Base-by-base conservation (phyloP, 2,329 filamentous ascomycete genomes). In the Verruconis gallopava region DNA sequence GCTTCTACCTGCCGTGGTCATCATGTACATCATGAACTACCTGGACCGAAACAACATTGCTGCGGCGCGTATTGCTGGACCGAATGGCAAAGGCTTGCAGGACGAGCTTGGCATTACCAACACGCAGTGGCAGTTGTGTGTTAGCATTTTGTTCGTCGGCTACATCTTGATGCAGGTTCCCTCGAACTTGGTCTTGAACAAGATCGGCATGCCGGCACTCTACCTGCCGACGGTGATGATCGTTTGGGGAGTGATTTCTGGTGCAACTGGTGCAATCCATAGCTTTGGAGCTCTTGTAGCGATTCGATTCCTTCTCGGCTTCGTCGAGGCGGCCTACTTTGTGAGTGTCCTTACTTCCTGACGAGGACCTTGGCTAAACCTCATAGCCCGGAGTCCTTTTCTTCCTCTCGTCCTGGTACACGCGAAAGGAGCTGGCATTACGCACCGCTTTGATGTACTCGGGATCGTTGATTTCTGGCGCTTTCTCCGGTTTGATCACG, bases 31-130 rank as follows among this genome's bases (percentile, higher is more conserved):
- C 18, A 42, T 42, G 40, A 46, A 43, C 43, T 56, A 52, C 38
- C 64, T 76, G 35, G 76, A 80, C 51, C 65, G 76, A 25, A 79
- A 79, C 55, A 79, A 81, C 56, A 80, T 82, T 47, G 77, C 77
- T 2, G 70, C 77, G 1, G 79, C 79, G 1, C 69, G 73, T 17
- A 65, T 83, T 33, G 57, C 59, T 12, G 43, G 43, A 9, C 43
- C 41, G 70, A 71, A 53, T 13, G 41, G 41, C 4, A 38, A 38
- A n/a, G 77, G 78, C 4, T 62, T 84, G 15, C 72, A 80, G 44
- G 63, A 65, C 5, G 79, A 82, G 40, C 59, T 81, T 17, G 55
- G 63, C 2, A 63, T 81, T 46, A 57, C 58, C 32, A 62, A 72
- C 49, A 69, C 67, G 3, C 63, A 83, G 54, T 82, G 82, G 53